Evolutionary conservation across 129 eudicot genomes (phyloP).

Genomic region (Flaveria ramosissima): DNA sequence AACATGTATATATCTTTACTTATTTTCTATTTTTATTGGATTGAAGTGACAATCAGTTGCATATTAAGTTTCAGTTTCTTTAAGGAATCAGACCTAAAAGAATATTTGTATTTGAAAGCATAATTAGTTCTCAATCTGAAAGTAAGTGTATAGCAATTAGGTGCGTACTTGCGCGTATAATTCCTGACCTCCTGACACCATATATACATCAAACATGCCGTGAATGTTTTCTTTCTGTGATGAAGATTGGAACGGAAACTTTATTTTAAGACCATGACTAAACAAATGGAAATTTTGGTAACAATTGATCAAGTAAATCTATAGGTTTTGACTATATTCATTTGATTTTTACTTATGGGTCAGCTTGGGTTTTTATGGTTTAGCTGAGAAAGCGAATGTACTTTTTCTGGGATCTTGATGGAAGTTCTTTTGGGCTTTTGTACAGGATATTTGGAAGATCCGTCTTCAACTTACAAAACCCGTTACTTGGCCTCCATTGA

Average conservation of each 20-base stretch:
- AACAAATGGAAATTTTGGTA: neutral
- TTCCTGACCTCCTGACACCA: neutral
- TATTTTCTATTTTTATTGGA: constrained; percentile 3
- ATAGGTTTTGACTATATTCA: neutral
- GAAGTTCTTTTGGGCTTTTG: neutral
- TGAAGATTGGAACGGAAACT: neutral
- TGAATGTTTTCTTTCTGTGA: neutral
- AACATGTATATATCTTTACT: neutral
- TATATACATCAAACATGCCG: neutral
- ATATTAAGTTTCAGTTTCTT: neutral
- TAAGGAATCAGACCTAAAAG: neutral
- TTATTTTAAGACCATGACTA: neutral
- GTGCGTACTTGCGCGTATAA: neutral
- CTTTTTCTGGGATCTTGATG: neutral
- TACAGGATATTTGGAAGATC: constrained; percentile 91
- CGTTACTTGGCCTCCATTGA: constrained; percentile 97
- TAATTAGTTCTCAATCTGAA: neutral
- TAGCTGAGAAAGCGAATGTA: neutral
- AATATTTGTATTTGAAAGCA: neutral
- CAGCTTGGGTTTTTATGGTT: neutral
- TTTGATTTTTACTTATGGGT: neutral
- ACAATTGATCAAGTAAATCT: neutral
- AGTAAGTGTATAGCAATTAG: neutral
- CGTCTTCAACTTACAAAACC: constrained; percentile 96
- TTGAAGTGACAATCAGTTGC: neutral